A percentile compares a stretch with the other conserved stretches of the same genome.
Conservation (phyloP, 441 rosid genomes). For the Macaranga tanarius region DNA sequence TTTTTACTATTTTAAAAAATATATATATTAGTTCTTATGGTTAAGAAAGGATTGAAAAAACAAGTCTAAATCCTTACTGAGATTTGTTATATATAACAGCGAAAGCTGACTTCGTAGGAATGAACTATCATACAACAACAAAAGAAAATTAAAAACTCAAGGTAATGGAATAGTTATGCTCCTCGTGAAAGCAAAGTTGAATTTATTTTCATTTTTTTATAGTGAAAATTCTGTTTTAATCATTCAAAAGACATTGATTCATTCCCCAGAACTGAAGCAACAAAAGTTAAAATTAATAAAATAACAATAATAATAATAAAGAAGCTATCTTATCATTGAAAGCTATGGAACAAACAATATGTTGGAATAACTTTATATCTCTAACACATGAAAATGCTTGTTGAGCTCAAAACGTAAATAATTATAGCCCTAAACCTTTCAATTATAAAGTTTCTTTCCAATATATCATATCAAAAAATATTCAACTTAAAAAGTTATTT, state of each 20-base stretch:
- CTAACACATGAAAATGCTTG: too few species aligned
- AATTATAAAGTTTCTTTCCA: too few species aligned
- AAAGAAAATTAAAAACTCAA: neutral
- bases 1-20: too few species aligned
- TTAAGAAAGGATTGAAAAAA: too few species aligned
- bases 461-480: too few species aligned
- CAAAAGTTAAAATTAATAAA: too few species aligned
- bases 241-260: conserved; percentile 23
- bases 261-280: conserved; percentile 2
- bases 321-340: neutral
- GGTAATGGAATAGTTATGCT: conserved; percentile 10
- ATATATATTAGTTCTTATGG: too few species aligned
- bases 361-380: too few species aligned
- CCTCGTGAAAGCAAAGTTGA: conserved; percentile 10
- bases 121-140: neutral
- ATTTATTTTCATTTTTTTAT: neutral
- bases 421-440: too few species aligned
- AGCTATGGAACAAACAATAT: neutral
- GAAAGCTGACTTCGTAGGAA: neutral
- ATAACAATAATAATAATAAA: neutral
- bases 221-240: conserved; percentile 3
- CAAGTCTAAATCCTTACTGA: neutral
- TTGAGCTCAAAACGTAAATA: too few species aligned
- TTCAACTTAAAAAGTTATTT: too few species aligned
- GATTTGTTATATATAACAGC: neutral